Conservation (phyloP, 345 rosid species). For the Fremontodendron californicum region DNA sequence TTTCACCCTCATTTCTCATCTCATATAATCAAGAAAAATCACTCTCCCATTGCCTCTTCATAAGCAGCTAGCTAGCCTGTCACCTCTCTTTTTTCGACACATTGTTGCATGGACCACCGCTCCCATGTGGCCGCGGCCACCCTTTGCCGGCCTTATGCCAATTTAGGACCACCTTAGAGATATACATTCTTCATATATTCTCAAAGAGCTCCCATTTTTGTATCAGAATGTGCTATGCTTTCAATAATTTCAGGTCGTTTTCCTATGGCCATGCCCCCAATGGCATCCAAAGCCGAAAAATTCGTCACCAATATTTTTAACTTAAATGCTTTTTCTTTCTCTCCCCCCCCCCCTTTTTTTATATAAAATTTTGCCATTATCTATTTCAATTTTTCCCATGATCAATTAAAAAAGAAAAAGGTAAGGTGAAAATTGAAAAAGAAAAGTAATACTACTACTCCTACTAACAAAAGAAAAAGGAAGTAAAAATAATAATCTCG, state of each 20-base stretch:
- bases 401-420: background rate
- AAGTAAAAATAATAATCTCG: constrained; percentile 14
- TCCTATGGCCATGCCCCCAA: constrained; percentile 24
- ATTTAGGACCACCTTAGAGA: constrained; percentile 35
- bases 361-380: background rate
- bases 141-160: constrained; percentile 32
- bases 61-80: constrained; percentile 45
- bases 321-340: constrained; percentile 6
- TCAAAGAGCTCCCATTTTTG: background rate
- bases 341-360: background rate
- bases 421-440: background rate
- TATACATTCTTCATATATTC: background rate
- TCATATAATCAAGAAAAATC: background rate
- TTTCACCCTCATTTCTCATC: background rate
- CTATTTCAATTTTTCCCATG: background rate
- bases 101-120: constrained; percentile 38
- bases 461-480: constrained; percentile 15
- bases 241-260: constrained; percentile 42
- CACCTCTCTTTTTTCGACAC: constrained; percentile 21
- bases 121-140: constrained; percentile 45
- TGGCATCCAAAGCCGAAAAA: constrained; percentile 21
- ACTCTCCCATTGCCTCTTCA: constrained; percentile 1
- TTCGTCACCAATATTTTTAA: background rate
- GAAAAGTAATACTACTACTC: background rate
- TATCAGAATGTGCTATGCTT: constrained; percentile 14